Evolutionary conservation across 2,329 filamentous ascomycete species (phyloP), one percentile per base, ranked within the genome.

Genomic region (Knoxdaviesia proteae): DNA sequence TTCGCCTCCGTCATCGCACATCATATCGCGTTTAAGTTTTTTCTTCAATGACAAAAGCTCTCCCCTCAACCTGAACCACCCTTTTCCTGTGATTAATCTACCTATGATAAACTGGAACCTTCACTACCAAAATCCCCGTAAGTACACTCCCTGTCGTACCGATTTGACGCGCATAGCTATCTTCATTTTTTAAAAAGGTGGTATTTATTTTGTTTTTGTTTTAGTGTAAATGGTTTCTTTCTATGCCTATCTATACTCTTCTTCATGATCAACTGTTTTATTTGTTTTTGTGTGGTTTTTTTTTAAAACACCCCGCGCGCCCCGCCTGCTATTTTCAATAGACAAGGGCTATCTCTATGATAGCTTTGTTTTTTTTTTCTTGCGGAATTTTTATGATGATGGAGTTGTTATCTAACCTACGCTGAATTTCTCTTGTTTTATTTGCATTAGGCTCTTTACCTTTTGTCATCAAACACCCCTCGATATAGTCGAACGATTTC

Each of bases 31-130:
- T 29, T 20, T 32, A 11, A 34, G 39, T 35, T 40, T 29, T 40
- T 9, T 29, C 5, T n/a, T 32, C 34, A 34, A 30, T 29, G 29
- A 40, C 32, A 29, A 40, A 35, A 35, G 35, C 39, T 43, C 37
- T 45, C 36, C 20, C 40, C 32, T 44, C 38, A 6, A 43, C 42
- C 39, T 39, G 36, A 29, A 34, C 37, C 10, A 30, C 32, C 43
- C 44, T 45, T 40, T 42, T 43, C 40, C 33, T 46, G 42, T 43
- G 42, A 45, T 45, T 47, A 43, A 46, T 44, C 42, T 44, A 39
- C 40, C 40, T 44, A 47, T 45, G 20, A 20, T 20, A 20, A 20
- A 20, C 20, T 20, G 20, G 20, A 20, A 20, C 20, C 20, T 20
- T 20, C 20, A 20, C 20, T 20, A 3, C 20, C 20, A 20, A 20